Percentiles rank a stretch among this genome's conserved stretches.
These are phyloP conservation scores for Pleurotus tuoliensis DNA, from an alignment of 768 basidiomycete genomes.

Conservation along the genomic window DNA sequence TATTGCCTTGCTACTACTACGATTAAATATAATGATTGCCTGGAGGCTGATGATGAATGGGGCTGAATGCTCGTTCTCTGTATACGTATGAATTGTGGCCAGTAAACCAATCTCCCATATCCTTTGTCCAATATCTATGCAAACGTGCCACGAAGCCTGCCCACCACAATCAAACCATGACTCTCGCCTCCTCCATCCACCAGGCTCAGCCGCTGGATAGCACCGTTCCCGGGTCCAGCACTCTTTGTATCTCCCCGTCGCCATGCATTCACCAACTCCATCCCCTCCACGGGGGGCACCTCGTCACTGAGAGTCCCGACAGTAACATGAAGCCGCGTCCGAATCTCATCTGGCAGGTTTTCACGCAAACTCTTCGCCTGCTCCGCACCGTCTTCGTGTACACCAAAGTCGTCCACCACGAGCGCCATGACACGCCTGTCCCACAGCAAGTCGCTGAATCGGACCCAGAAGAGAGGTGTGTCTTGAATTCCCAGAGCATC, in stretches of 20 bases:
- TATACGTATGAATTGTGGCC: no score
- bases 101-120: no score
- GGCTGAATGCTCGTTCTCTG: no score
- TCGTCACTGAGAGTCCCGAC: constrained; percentile 62
- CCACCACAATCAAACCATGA: background rate
- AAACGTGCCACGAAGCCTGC: background rate
- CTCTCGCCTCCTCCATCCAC: background rate
- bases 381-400: constrained; percentile 32
- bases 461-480: constrained; percentile 58
- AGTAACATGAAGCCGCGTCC: constrained; percentile 73
- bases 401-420: constrained; percentile 56
- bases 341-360: constrained; percentile 41
- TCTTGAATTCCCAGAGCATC: constrained; percentile 19
- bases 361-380: constrained; percentile 38
- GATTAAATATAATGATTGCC: no score
- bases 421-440: constrained; percentile 79
- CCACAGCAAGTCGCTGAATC: constrained; percentile 64
- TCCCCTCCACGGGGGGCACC: constrained; percentile 68
- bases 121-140: no score
- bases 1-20: no score
- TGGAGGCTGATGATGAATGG: no score
- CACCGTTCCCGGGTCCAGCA: background rate
- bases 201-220: background rate
- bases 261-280: constrained; percentile 56
- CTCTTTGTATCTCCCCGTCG: constrained; percentile 26